A percentile compares a stretch with the other conserved stretches of the same genome.
Evolutionary conservation across 1,284 basidiomycete genomes (phyloP).

Genomic region (Fomitopsis betulina): DNA sequence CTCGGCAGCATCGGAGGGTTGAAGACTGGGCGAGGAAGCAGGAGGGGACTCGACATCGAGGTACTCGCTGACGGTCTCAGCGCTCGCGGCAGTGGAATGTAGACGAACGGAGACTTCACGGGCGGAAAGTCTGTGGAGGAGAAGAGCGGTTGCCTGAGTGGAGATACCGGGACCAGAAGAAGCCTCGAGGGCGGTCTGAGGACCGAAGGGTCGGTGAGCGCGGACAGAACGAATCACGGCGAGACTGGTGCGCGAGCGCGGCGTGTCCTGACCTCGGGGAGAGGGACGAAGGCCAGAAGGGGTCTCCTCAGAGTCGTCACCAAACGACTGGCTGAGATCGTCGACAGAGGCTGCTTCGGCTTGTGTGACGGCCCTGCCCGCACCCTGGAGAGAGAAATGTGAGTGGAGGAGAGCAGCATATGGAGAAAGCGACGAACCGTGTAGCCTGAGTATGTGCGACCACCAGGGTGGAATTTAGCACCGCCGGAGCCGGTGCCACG

Average conservation of each 20-base stretch:
- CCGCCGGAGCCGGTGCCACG: constrained; percentile 54
- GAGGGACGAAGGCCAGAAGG: constrained; percentile 8
- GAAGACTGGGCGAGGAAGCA: background rate
- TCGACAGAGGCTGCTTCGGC: constrained; percentile 51
- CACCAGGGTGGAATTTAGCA: constrained; percentile 62
- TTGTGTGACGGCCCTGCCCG: constrained; percentile 65
- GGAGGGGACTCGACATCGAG: constrained; percentile 1
- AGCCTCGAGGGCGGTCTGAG: constrained; percentile 1
- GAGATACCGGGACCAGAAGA: constrained; percentile 13
- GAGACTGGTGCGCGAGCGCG: constrained; percentile 30
- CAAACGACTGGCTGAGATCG: constrained; percentile 38
- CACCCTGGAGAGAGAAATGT: constrained; percentile 36
- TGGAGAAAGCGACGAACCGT: constrained; percentile 31
- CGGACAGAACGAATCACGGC: background rate
- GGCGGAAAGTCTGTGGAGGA: background rate
- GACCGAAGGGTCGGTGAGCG: constrained; percentile 44
- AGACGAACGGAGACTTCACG: constrained; percentile 23
- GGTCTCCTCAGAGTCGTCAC: constrained; percentile 57
- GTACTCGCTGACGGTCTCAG: background rate
- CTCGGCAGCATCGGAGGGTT: background rate
- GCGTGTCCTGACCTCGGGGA: background rate
- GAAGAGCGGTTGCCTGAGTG: constrained; percentile 2
- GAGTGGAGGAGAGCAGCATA: constrained; percentile 3
- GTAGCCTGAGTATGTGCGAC: constrained; percentile 63
- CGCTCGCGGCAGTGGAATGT: constrained; percentile 8